Evolutionary conservation across 768 basidiomycete genomes (phyloP), one percentile per base, ranked within the genome.

Genomic region (Zangia roseola): DNA sequence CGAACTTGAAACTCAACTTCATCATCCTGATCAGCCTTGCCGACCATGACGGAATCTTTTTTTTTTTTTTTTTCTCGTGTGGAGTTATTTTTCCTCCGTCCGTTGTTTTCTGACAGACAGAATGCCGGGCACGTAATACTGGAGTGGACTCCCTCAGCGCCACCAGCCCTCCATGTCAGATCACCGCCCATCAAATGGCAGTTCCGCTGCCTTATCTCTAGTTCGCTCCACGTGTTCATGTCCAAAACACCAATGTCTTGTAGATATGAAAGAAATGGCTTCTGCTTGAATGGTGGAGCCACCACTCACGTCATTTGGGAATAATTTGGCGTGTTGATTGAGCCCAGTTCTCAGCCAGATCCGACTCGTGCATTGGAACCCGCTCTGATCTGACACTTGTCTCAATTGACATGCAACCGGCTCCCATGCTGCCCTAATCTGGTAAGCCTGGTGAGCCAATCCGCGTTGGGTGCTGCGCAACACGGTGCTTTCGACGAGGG

Each of bases 1-100:
- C 50, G 56, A 62, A 62, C 53, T 69, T 66, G 62, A 66, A 67
- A 67, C 65, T 55, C 61, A 63, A 66, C 65, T 40, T 40, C 24
- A 31, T 33, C 51, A 45, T 59, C 53, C 49, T 54, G 57, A 54
- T 65, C 63, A 55, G 43, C 54, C 52, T 59, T 66, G 64, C 64
- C 64, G 64, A 67, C 54, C 38, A 55, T 47, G 52, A 57, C 65
- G 65, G 64, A 68, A 36, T 46, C 43, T 16, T 56, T 47, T 63
- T 49, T 45, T 48, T 37, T 54, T 63, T 43, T 45, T 45, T 37
- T n/a, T n/a, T n/a, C n/a, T n/a, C n/a, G n/a, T 47, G 39, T 52
- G 43, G 47, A 43, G 47, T 36, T 58, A 48, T 50, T 49, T 58
- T 61, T 61, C 62, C 53, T 56, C 59, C 60, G 57, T 64, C 30